Base-by-base conservation (phyloP, 495 filamentous ascomycete genomes). In the Amphirosellinia nigrospora region DNA sequence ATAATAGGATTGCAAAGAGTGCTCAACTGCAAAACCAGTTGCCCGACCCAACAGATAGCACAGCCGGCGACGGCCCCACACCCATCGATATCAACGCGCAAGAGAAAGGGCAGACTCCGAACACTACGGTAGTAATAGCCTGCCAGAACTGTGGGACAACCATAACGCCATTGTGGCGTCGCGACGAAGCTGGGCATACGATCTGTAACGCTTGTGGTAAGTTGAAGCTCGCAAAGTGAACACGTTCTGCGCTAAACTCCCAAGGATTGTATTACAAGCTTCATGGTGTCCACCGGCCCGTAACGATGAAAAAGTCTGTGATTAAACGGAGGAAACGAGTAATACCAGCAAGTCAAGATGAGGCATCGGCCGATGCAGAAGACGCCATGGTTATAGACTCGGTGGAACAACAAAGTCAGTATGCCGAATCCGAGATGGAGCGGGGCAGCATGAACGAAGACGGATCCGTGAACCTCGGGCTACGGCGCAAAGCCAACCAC, bases 141-240 rank as follows among this genome's bases (percentile, higher is more conserved):
- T 99, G 96, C 73, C 95, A 98, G 75, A 99, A 99, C 76, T 99
- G 96, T 80, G 93, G 91, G 21, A 99, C 96, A 46, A 98, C 95
- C 1, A 93, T 98, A 70, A 99, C 96, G 34, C 96, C 96, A 15
- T 83, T 99, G 34, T 99, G 96, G 96, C 87, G 96, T 74, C 89
- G 96, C 72, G 96, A 98, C 78, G 96, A 97, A 79, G 89, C 89
- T 72, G 96, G 96, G 16, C 94, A 98, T 83, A 97, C 94, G 5
- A 98, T 99, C 70, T 99, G 96, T 83, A 99, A 99, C 83, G 96
- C 96, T 64, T 99, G 96, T 80, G 96, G 96, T 97, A 87, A 75
- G 93, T 86, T 71, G 53, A 53, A 30, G 3, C 67, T 48, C 66
- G n/a, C 13, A n/a, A 15, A 63, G 19, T 48, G 10, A 16, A 36